These are phyloP conservation scores for Penicillium occitanis DNA, from an alignment of 2,329 filamentous ascomycete genomes.

Conservation along the genomic window DNA sequence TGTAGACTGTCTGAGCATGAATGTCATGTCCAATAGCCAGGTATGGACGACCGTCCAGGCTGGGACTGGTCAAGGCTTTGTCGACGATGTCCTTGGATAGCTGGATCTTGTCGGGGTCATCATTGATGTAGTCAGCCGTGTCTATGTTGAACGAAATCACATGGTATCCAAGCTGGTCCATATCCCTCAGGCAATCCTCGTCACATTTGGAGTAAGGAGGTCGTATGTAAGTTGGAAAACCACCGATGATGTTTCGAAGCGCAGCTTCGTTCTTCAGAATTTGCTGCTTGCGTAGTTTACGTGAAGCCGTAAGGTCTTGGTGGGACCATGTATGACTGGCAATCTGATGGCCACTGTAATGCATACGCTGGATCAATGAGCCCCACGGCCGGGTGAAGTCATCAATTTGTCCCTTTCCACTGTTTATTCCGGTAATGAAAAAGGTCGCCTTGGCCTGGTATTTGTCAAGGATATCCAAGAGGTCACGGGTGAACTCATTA, in stretches of 20 bases:
- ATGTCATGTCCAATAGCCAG: constrained; percentile 46
- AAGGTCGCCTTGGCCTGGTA: constrained; percentile 67
- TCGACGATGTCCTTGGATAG: constrained; percentile 44
- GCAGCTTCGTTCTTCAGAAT: constrained; percentile 52
- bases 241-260: constrained; percentile 49
- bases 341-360: constrained; percentile 50
- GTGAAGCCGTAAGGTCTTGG: constrained; percentile 44
- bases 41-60: constrained; percentile 35
- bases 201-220: constrained; percentile 51
- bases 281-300: constrained; percentile 40
- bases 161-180: constrained; percentile 52
- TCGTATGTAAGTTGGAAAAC: constrained; percentile 55
- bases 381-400: constrained; percentile 42
- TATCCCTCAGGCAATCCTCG: constrained; percentile 40
- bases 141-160: constrained; percentile 50
- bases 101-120: constrained; percentile 39
- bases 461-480: constrained; percentile 60
- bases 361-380: constrained; percentile 43
- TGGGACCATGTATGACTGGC: constrained; percentile 56
- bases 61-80: constrained; percentile 29
- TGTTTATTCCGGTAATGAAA: constrained; percentile 58
- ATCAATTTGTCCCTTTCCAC: constrained; percentile 47
- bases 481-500: constrained; percentile 59
- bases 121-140: constrained; percentile 48
- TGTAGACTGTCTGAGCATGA: constrained; percentile 45